Evolutionary conservation across 2,329 filamentous ascomycete species (phyloP).

Genomic region (Cordyceps tenuipes): DNA sequence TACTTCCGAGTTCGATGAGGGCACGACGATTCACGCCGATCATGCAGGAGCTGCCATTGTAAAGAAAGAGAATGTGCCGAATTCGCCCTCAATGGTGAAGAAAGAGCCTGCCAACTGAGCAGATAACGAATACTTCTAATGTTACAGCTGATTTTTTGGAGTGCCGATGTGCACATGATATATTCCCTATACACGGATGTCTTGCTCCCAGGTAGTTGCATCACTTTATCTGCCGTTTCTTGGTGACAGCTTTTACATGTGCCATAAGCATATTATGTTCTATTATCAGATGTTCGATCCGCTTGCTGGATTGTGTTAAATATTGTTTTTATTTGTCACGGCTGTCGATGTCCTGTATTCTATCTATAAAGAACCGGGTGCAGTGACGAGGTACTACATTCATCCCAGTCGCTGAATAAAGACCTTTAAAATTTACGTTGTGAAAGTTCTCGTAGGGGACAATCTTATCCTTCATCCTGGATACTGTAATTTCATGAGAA

Average conservation of each 20-base stretch:
- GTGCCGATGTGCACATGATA: conserved; percentile 13
- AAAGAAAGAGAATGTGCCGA: conserved; percentile 34
- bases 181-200: conserved; percentile 12
- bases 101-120: conserved; percentile 28
- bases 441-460: too few species aligned
- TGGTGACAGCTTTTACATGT: conserved; percentile 21
- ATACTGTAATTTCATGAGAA: background rate
- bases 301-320: conserved; percentile 23
- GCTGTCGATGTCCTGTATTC: conserved; percentile 28
- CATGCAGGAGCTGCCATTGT: conserved; percentile 30
- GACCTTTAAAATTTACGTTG: background rate
- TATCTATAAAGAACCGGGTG: conserved; percentile 21
- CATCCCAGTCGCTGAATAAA: conserved; percentile 3
- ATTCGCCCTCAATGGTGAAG: conserved; percentile 38
- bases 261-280: conserved; percentile 29
- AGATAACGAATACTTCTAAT: conserved; percentile 16
- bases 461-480: too few species aligned
- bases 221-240: conserved; percentile 6
- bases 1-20: conserved; percentile 44
- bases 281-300: conserved; percentile 25
- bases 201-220: conserved; percentile 12
- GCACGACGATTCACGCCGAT: conserved; percentile 46
- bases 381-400: conserved; percentile 2
- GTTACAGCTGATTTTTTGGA: conserved; percentile 12
- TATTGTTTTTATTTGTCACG: conserved; percentile 20